Base-by-base conservation (phyloP, 352 stramenopile genomes). In the Peronospora destructor region DNA sequence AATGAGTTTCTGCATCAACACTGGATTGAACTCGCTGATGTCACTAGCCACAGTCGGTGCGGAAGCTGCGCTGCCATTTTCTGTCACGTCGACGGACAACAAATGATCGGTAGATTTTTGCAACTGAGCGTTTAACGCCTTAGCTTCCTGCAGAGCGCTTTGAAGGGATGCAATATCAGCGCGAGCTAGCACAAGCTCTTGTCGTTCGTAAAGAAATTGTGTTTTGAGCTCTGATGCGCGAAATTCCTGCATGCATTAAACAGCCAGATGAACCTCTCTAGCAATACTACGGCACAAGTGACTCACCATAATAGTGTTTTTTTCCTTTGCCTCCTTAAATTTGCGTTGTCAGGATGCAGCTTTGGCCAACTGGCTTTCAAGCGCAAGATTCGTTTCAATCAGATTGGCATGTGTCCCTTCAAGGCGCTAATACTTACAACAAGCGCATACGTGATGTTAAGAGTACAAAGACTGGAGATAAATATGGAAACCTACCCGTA, bases 1-100 rank as follows among this genome's bases (percentile, higher is more conserved):
- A 0, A 62, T 56, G 6, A 91, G 19, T 32, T 82, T 84, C 30
- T 89, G 57, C 65, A 77, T 78, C 5, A 91, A 39, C 39, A 87
- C 72, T 0, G 73, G 75, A 33, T 86, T 87, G 32, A 87, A 60
- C 44, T 90, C 79, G 13, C 66, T 73, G 25, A 87, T 77, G 3
- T 69, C 63, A 23, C 33, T 47, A 11, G 47, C 45, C 13, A 73
- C 49, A 11, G 49, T 53, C 13, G 40, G 45, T 48, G 19, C 34
- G 28, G 19, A 53, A 10, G 7, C 42, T 17, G 19, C 34, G 32
- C 5, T 36, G 26, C 29, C 25, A 5, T 17, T 21, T 19, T 51
- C 12, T 16, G 40, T 59, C 0, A 16, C n/a, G 4, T 17, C 19
- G 14, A 29, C 25, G 0, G 60, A 51, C 8, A 53, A 35, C 16